Conservation (phyloP, 129 eudicot genomes). For the Arctium lappa region DNA sequence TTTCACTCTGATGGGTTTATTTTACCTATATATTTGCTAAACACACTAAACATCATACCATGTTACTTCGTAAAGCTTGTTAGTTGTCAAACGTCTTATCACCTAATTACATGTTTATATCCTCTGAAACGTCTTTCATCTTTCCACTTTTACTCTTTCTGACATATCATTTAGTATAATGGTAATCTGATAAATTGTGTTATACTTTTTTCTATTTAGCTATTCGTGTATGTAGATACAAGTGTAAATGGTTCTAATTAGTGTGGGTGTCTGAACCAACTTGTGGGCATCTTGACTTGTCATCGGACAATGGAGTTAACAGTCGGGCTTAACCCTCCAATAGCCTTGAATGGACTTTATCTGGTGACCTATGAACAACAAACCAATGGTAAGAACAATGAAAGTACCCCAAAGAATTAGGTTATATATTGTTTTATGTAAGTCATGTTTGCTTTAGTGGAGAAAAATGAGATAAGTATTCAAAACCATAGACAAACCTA, state of each 20-base stretch:
- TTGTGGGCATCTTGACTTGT: background rate
- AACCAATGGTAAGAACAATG: background rate
- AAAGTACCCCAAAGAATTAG: background rate
- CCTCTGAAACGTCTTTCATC: background rate
- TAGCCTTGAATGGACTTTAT: background rate
- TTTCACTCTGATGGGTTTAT: background rate
- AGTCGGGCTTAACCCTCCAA: too few relatives aligned
- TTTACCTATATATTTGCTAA: conserved; percentile 4
- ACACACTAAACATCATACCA: background rate
- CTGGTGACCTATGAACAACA: background rate
- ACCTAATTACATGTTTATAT: background rate
- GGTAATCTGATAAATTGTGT: background rate
- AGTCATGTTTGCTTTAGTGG: background rate
- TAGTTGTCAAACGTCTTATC: conserved; percentile 9
- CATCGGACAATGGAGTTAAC: background rate
- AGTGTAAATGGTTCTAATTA: background rate
- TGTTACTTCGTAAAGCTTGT: background rate
- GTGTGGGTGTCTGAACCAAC: background rate
- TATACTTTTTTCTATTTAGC: background rate
- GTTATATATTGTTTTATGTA: too few relatives aligned
- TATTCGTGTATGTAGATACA: background rate
- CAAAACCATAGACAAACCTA: background rate
- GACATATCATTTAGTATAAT: background rate
- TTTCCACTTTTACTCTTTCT: background rate
- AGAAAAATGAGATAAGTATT: background rate